Evolutionary conservation across 2,329 filamentous ascomycete species (phyloP).

Genomic region (Cyclaneusma minus): DNA sequence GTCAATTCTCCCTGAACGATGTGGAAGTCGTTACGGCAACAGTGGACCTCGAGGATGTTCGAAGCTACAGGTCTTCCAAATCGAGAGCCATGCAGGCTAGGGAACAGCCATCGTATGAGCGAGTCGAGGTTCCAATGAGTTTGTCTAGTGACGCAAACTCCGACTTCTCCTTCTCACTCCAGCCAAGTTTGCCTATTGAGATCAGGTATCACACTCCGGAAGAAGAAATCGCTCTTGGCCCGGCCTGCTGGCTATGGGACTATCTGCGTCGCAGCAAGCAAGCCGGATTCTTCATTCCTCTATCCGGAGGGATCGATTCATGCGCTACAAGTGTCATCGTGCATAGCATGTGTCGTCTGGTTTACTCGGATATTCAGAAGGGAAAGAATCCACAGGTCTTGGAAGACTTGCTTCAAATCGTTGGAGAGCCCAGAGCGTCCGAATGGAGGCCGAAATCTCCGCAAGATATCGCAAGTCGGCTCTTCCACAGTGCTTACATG

Average conservation of each 20-base stretch:
- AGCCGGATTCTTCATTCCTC: constrained; percentile 39
- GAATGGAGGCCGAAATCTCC: constrained; percentile 24
- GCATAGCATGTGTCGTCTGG: constrained; percentile 33
- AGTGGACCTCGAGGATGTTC: constrained; percentile 56
- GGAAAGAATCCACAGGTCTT: constrained; percentile 36
- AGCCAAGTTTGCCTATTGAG: constrained; percentile 25
- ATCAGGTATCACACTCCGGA: constrained; percentile 44
- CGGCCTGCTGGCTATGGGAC: constrained; percentile 53
- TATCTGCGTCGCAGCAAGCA: constrained; percentile 7
- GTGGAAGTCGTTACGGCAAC: constrained; percentile 53
- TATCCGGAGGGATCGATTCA: constrained; percentile 44
- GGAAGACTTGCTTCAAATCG: constrained; percentile 31
- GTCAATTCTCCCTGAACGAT: constrained; percentile 48
- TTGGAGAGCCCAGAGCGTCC: constrained; percentile 28
- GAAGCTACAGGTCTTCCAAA: constrained; percentile 32
- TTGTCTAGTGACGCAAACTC: constrained; percentile 24
- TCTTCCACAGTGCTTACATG: constrained; percentile 55
- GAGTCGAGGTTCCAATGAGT: constrained; percentile 23
- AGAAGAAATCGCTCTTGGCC: constrained; percentile 50
- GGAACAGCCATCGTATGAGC: constrained; percentile 21
- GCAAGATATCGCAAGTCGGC: constrained; percentile 38
- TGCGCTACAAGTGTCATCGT: constrained; percentile 37
- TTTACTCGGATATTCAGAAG: constrained; percentile 32
- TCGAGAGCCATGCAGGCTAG: constrained; percentile 10
- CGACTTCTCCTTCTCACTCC: constrained; percentile 27